A percentile compares a stretch with the other conserved stretches of the same genome.
These are phyloP conservation scores for Neospermospora avenae DNA, from an alignment of 2,329 filamentous ascomycete species.

Conservation along the genomic window DNA sequence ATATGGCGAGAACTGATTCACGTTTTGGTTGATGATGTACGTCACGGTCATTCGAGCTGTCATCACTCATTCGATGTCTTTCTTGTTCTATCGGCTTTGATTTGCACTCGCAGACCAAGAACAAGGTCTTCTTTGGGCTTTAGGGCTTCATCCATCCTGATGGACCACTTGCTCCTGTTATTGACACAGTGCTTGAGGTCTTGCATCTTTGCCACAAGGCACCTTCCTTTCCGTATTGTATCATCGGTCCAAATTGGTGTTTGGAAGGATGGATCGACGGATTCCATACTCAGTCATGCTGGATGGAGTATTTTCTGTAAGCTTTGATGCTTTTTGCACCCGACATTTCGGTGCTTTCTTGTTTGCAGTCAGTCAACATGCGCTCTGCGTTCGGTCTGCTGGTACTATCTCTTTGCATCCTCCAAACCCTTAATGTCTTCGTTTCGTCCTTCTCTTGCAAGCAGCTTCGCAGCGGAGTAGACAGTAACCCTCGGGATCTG, in stretches of 20 bases:
- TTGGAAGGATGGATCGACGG: not conserved
- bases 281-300: not conserved
- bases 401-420: not conserved
- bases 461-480: not conserved
- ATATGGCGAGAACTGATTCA: constrained; percentile 28
- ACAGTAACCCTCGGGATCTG: not conserved
- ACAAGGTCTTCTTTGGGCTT: not conserved
- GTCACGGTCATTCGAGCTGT: not conserved
- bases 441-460: not conserved
- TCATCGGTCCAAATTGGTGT: not conserved
- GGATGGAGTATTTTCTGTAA: not conserved
- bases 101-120: not conserved
- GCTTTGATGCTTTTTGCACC: not conserved
- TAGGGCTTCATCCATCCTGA: not conserved
- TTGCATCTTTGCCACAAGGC: not conserved
- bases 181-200: not conserved
- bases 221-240: constrained; percentile 1
- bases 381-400: not conserved
- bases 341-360: not conserved
- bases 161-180: not conserved
- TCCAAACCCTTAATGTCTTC: not conserved
- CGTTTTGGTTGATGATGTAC: not conserved
- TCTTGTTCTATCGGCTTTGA: not conserved
- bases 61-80: not conserved
- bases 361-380: not conserved